These are phyloP conservation scores for Trichosporon sp. DNA, from an alignment of 1,284 basidiomycete species.

Conservation along the genomic window DNA sequence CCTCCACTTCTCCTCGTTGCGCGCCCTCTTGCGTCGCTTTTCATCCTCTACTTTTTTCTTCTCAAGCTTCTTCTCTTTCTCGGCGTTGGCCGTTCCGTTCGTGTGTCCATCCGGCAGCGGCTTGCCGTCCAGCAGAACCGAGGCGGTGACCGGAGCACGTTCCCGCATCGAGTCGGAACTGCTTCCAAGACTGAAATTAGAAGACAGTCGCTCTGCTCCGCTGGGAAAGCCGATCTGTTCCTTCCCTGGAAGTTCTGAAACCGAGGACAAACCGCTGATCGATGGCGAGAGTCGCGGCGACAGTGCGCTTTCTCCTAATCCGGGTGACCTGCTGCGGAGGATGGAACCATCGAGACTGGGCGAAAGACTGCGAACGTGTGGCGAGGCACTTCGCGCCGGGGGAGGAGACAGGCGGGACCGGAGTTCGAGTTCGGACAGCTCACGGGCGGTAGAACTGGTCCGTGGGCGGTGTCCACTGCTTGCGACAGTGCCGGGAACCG, in stretches of 20 bases:
- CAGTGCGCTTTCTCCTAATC: constrained; percentile 14
- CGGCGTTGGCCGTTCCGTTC: background rate
- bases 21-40: constrained; percentile 26
- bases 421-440: constrained; percentile 14
- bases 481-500: background rate
- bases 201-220: background rate
- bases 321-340: constrained; percentile 17
- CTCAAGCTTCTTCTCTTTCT: background rate
- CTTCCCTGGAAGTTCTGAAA: constrained; percentile 16
- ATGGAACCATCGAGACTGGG: background rate
- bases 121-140: background rate
- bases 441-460: constrained; percentile 1
- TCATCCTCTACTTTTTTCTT: constrained; percentile 19
- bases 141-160: background rate
- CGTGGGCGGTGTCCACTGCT: constrained; percentile 13
- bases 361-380: background rate
- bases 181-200: constrained; percentile 8
- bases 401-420: constrained; percentile 5
- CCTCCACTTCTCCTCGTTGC: constrained; percentile 33
- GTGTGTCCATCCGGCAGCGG: background rate
- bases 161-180: constrained; percentile 14
- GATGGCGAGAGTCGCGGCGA: constrained; percentile 13
- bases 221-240: background rate
- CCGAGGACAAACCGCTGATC: constrained; percentile 12
- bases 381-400: constrained; percentile 2